Base-by-base conservation (phyloP, 148 eudicot species). In the Rhododendron vialii region DNA sequence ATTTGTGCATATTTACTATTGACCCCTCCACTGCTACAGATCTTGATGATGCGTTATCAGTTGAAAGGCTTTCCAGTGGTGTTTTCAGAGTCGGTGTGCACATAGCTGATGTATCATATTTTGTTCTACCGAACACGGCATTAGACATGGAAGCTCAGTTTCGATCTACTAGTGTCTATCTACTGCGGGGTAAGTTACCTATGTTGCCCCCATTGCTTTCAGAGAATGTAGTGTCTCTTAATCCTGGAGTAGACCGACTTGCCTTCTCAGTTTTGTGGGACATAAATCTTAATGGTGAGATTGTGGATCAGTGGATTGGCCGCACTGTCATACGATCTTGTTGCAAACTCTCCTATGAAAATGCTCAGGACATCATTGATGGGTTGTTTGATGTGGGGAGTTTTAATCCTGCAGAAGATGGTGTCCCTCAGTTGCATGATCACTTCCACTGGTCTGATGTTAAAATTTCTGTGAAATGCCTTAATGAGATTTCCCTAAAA, bases 31-130 rank as follows among this genome's bases (percentile, higher is more conserved):
- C 94, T 82, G 96, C 99, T 50, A 91, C 95, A n/a, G 99, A 96
- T 90, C 93, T 95, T 41, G 99, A 96, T 88, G 99, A 96, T 91
- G 99, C 98, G 43, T 88, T 96, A 35, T 96, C 99, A n/a, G 88
- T 95, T 78, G 94, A 96, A 87, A 95, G 80, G 90, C 47, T 93
- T 71, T 84, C 94, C 22, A 82, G 82, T 87, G 94, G 91, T 48
- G 83, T 84, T 36, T 90, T 84, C 81, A 92, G 95, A 89, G 94
- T 95, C 4, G 99, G 99, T 67, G 98, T 96, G 75, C 99, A 96
- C 87, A 95, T 96, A 30, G 94, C 99, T 78, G 99, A 96, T 88
- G 98, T 88, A 11, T 95, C 99, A 3, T 93, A 94, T 85, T 96
- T 96, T 91, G 98, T 96, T 76, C 90, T 87, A 76, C 98, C 98